These are phyloP conservation scores for Jamesozyma gamospora DNA, from an alignment of 805 yeast species.

Conservation along the genomic window DNA sequence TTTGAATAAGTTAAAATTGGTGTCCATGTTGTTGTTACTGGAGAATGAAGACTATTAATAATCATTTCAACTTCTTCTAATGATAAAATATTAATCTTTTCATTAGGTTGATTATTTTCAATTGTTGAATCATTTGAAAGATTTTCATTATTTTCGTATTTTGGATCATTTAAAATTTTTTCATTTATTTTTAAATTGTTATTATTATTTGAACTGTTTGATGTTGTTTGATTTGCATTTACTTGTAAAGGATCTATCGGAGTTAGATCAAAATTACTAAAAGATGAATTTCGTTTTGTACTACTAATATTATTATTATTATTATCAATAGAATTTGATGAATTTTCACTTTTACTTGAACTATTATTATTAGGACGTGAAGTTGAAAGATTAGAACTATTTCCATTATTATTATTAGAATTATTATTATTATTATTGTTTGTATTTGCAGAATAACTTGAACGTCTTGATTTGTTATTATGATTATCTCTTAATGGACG, in stretches of 20 bases:
- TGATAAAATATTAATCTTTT: constrained; percentile 24
- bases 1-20: constrained; percentile 41
- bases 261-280: neutral
- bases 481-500: constrained; percentile 8
- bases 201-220: neutral
- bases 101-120: neutral
- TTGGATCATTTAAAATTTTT: no score
- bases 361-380: neutral
- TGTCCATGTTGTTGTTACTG: constrained; percentile 44
- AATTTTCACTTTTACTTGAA: neutral
- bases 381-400: neutral
- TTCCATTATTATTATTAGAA: neutral
- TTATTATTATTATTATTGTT: neutral
- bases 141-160: no score
- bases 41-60: constrained; percentile 27
- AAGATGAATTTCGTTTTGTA: no score
- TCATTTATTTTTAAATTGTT: no score
- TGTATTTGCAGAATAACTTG: neutral
- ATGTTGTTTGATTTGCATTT: neutral
- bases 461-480: neutral
- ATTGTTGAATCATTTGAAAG: no score
- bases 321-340: neutral
- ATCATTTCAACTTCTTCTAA: constrained; percentile 32
- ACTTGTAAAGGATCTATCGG: constrained; percentile 8
- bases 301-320: neutral